Evolutionary conservation across 2,329 filamentous ascomycete species (phyloP), one percentile per base, ranked within the genome.

Genomic region (Venturia asperata): DNA sequence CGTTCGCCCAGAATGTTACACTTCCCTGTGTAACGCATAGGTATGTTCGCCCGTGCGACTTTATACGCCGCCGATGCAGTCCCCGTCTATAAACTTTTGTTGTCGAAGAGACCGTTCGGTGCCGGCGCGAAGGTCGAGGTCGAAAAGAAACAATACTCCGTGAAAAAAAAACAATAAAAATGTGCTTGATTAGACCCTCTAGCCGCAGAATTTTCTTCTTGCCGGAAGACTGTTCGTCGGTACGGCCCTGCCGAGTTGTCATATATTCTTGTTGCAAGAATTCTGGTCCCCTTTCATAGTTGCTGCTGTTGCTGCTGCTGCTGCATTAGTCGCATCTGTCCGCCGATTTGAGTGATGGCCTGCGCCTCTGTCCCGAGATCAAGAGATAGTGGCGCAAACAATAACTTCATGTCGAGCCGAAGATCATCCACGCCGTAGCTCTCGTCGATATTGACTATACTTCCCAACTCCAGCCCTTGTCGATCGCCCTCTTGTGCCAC

Each of bases 371-470:
- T 58, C 3, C 27, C 52, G 7, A 37, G 37, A 11, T 58, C 52
- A 15, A 58, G 52, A 58, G 52, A 37, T 27, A 58, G 27, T 1
- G 52, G 52, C 4, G 52, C 30, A n/a, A 58, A 58, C 10, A 67
- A 58, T 13, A 66, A 24, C 42, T 61, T 61, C 66, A 67, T 67
- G 34, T 66, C 55, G 41, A 67, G 79, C 9, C 85, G 88, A 69
- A 88, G 79, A 72, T 88, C 82, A 68, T 79, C 79, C 49, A 84
- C 77, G 7, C 85, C 87, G 72, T 87, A 90, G 66, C 83, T 81
- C 68, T 86, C 83, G 71, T 89, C 85, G 68, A 90, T 87, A 65
- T 87, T 83, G 68, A 83, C 85, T 37, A 90, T 82, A 41, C 86
- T 88, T 68, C 87, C 87, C 66, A 87, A 77, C 69, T 88, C 85